phyloP scores from a whole-genome alignment of 495 filamentous ascomycete species.

The Talaromyces wortmannii region DNA sequence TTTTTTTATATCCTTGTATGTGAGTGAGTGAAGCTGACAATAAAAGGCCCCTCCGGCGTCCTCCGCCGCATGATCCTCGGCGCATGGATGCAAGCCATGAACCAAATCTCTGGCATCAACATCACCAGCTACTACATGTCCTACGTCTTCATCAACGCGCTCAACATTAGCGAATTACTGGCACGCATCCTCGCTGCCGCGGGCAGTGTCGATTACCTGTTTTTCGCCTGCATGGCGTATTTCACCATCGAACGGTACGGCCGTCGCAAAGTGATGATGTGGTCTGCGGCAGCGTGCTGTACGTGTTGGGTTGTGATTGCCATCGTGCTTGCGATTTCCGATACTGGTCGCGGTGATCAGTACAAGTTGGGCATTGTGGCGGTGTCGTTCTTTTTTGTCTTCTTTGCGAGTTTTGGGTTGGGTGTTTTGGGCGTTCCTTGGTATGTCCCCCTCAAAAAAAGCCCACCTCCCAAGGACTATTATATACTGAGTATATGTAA shows the following conservation, averaged over 20 bases:
- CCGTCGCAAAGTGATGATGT: slow-evolving; percentile 34
- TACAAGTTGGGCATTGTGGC: slow-evolving; percentile 3
- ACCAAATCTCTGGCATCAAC: slow-evolving; percentile 12
- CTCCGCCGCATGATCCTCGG: slow-evolving; percentile 4
- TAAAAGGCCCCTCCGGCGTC: slow-evolving; percentile 2
- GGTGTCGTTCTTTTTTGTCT: slow-evolving; percentile 3
- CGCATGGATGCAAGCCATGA: slow-evolving; percentile 5
- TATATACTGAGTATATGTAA: neutral
- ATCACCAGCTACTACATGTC: slow-evolving; percentile 10
- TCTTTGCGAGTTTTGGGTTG: slow-evolving; percentile 5
- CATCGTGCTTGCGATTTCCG: neutral
- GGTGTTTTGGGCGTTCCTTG: slow-evolving; percentile 4
- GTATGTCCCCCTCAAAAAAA: neutral
- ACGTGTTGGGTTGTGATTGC: slow-evolving; percentile 4
- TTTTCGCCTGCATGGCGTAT: slow-evolving; percentile 24
- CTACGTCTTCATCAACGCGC: neutral
- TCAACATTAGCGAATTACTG: slow-evolving; percentile 3
- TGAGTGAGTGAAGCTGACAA: too few relatives aligned
- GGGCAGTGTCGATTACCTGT: slow-evolving; percentile 30
- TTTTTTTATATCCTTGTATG: too few relatives aligned
- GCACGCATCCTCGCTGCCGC: slow-evolving; percentile 27
- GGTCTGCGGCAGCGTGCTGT: slow-evolving; percentile 1
- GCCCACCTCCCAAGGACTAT: too few relatives aligned
- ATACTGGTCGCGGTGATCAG: neutral
- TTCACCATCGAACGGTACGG: slow-evolving; percentile 35